Base-by-base conservation (phyloP, 345 rosid genomes). In the Salix brachista region DNA sequence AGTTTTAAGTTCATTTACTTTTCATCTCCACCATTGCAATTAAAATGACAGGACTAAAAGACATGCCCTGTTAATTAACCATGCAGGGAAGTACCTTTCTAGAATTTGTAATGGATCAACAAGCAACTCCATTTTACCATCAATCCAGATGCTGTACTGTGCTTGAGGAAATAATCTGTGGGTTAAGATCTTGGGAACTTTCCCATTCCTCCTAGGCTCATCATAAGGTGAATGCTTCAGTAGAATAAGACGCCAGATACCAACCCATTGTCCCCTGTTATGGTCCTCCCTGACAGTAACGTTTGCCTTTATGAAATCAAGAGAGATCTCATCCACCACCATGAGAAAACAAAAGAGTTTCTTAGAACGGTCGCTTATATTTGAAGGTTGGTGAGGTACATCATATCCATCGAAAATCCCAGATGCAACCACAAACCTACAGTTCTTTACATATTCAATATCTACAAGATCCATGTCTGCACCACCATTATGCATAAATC, bases 91-190 rank as follows among this genome's bases (percentile, higher is more conserved):
- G 4, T 87, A 92, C 98, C 99, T 96, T 85, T 96, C 99, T 42
- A 96, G 85, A 70, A 96, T 89, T 74, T 88, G 91, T 80, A 94
- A 79, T 8, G 99, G 98, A 70, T 92, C 98, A 61, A 94, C 96
- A 68, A 89, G 85, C 81, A 96, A 88, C 93, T 96, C 99, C 98
- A 96, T 96, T 82, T 96, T 94, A 70, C 95, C 98, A 87, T 96
- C 98, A 77, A 96, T 92, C 99, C 99, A 96, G 72, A 96, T 96
- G 86, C 94, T 96, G 90, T 92, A 94, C 61, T 85, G 96, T 13
- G 97, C 90, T 83, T 91, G 82, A 80, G 97, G 99, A 85, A 94
- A 94, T 79, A 96, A 82, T 87, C 99, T 90, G 85, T 94, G 99
- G 74, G 99, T 94, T 88, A 96, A 83, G 80, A 96, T 96, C 83